Percentiles rank a stretch among this genome's conserved stretches.
phyloP scores from a whole-genome alignment of 179 eudicot genomes.

The Carnegiea gigantea region DNA sequence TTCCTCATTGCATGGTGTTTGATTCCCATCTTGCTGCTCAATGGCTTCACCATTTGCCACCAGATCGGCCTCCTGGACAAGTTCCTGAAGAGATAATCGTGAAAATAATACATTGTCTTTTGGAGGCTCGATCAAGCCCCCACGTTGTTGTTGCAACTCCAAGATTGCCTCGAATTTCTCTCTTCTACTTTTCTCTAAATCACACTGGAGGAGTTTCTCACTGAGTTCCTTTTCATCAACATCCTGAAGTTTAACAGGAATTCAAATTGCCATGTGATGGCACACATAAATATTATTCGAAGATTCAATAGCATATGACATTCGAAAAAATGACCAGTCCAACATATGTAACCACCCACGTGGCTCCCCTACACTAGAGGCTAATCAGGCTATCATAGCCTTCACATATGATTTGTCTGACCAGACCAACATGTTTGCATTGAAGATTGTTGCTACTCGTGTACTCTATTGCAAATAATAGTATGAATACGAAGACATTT shows the following conservation, averaged over 20 bases:
- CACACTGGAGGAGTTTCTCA: constrained; percentile 47
- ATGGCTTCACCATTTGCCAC: constrained; percentile 13
- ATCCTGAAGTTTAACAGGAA: constrained; percentile 38
- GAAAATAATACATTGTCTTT: constrained; percentile 59
- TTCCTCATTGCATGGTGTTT: constrained; percentile 17
- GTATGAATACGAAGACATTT: no score
- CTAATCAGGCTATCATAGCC: no score
- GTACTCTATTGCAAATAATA: no score
- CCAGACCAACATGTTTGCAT: no score
- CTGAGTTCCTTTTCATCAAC: constrained; percentile 30
- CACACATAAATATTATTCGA: no score
- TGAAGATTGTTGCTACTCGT: no score
- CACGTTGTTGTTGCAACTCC: constrained; percentile 65
- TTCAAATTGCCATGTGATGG: no score
- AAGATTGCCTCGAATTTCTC: constrained; percentile 60
- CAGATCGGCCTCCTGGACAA: constrained; percentile 23
- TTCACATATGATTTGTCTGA: no score
- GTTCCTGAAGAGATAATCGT: constrained; percentile 54
- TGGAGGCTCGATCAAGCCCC: constrained; percentile 77
- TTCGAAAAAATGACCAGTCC: no score
- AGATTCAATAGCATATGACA: no score
- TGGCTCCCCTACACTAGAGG: no score
- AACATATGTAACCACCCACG: no score
- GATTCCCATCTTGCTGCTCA: constrained; percentile 10
- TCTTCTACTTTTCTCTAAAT: constrained; percentile 63